A percentile compares a stretch with the other conserved stretches of the same genome.
phyloP scores from a whole-genome alignment of 116 monocot genomes.

The Zostera marina region DNA sequence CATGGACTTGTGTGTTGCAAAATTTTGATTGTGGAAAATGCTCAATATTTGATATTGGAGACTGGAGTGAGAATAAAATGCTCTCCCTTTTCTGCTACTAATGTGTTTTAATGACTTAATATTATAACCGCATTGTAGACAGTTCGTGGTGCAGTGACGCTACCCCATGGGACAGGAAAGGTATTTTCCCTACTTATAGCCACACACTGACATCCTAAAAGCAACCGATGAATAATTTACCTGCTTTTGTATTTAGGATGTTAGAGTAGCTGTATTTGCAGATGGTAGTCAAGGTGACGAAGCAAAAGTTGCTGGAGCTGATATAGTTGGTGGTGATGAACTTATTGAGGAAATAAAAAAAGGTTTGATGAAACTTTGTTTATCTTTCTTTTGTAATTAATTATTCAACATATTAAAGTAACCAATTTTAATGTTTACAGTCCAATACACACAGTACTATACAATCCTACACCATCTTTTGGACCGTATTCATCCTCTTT shows the following conservation, averaged over 20 bases:
- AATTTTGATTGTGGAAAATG: no score
- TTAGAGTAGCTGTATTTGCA: conserved; percentile 94
- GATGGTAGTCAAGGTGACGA: conserved; percentile 90
- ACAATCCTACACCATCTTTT: no score
- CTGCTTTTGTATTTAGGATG: conserved; percentile 29
- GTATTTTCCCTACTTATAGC: conserved; percentile 10
- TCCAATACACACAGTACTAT: no score
- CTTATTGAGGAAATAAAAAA: conserved; percentile 79
- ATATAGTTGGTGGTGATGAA: conserved; percentile 84
- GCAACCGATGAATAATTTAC: neutral
- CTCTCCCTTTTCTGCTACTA: neutral
- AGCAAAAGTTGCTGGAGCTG: conserved; percentile 86
- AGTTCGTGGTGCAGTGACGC: conserved; percentile 82
- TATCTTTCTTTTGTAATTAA: no score
- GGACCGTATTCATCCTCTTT: no score
- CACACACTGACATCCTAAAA: neutral
- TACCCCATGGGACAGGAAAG: conserved; percentile 96
- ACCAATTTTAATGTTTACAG: no score
- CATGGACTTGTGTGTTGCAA: no score
- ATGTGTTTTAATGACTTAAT: neutral
- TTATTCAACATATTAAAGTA: no score
- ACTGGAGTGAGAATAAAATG: no score
- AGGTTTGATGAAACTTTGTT: conserved; percentile 17
- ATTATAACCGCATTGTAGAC: conserved; percentile 24
- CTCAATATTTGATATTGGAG: no score